Percentiles rank a stretch among this genome's conserved stretches.
Evolutionary conservation across 805 yeast species (phyloP).

Genomic region (Barnettozyma californica): DNA sequence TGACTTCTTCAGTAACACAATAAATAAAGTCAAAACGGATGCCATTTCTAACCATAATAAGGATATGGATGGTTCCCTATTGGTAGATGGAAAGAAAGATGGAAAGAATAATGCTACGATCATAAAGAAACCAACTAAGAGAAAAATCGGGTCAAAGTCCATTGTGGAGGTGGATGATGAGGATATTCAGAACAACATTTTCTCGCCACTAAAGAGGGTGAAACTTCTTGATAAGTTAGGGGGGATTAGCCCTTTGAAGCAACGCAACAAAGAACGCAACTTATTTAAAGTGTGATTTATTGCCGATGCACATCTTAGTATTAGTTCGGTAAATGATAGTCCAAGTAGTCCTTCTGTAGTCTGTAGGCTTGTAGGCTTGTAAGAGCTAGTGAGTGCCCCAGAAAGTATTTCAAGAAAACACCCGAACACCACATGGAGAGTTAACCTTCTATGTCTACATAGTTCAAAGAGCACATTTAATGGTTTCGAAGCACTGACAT

Average conservation of each 20-base stretch:
- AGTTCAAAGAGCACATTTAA: too few species aligned
- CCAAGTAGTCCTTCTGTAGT: too few species aligned
- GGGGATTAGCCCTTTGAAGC: slow-evolving; percentile 25
- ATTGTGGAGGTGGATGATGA: slow-evolving; percentile 20
- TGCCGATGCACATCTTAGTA: too few species aligned
- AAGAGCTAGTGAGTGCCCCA: too few species aligned
- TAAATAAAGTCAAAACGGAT: slow-evolving; percentile 14
- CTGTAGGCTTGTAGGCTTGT: too few species aligned
- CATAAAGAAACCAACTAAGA: slow-evolving; percentile 16
- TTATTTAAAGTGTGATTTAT: slow-evolving; percentile 19
- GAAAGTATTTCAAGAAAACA: too few species aligned
- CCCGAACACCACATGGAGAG: too few species aligned
- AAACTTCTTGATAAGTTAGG: slow-evolving; percentile 23
- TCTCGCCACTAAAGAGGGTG: slow-evolving; percentile 22
- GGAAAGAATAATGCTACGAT: background rate
- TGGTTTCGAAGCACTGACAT: background rate
- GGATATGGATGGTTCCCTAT: background rate
- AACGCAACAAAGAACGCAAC: slow-evolving; percentile 22
- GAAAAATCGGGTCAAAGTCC: slow-evolving; percentile 17
- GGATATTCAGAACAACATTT: slow-evolving; percentile 9
- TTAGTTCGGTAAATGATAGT: background rate
- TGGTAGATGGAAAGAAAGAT: background rate
- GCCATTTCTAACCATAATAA: background rate
- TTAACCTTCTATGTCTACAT: too few species aligned
- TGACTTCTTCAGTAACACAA: slow-evolving; percentile 19